These are phyloP conservation scores for Neurospora sp. DNA, from an alignment of 495 filamentous ascomycete species.

Conservation along the genomic window DNA sequence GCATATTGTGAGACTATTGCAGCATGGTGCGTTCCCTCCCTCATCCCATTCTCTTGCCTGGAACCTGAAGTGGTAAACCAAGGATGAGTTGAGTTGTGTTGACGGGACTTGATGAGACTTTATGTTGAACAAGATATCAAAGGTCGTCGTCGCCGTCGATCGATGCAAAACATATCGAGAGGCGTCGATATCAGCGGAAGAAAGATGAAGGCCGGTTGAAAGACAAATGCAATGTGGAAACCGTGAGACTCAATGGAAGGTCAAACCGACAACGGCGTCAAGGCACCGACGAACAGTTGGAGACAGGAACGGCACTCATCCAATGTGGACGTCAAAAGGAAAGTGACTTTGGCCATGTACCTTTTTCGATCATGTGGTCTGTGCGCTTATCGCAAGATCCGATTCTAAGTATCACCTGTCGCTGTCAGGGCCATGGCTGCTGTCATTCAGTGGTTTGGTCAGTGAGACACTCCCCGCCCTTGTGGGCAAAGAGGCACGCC, in stretches of 20 bases:
- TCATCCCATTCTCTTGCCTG: neutral
- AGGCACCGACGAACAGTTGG: neutral
- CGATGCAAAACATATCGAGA: neutral
- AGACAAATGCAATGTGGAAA: neutral
- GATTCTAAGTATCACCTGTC: neutral
- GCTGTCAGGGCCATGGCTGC: neutral
- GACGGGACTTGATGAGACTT: neutral
- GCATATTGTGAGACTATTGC: conserved; percentile 18
- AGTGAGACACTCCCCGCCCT: neutral
- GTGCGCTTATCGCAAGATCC: neutral
- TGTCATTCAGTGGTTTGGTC: neutral
- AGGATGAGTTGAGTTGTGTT: neutral
- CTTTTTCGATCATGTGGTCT: neutral
- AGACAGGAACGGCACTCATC: neutral
- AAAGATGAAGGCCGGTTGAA: neutral
- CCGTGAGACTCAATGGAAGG: too few species aligned
- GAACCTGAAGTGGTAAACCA: neutral
- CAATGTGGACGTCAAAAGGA: neutral
- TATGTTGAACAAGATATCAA: neutral
- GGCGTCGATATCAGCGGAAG: neutral
- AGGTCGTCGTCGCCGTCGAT: neutral
- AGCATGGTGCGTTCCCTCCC: neutral
- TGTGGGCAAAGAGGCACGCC: neutral
- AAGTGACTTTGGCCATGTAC: neutral
- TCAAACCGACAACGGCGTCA: neutral